Conservation (phyloP, 495 filamentous ascomycete species). For the Tuber magnatum region DNA sequence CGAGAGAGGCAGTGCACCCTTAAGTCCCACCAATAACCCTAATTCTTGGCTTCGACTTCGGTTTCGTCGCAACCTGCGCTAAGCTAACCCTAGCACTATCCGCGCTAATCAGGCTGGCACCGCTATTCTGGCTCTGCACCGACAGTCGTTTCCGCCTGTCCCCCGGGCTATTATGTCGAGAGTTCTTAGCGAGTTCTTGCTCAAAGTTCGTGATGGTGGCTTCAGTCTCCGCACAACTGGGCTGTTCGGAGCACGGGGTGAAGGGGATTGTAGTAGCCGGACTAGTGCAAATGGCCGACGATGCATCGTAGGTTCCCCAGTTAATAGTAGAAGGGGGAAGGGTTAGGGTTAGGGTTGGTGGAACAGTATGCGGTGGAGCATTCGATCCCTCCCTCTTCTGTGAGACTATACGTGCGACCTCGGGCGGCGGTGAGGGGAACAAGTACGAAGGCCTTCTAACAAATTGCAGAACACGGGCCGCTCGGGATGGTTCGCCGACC, state of each 20-base stretch:
- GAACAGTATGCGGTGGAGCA: not conserved
- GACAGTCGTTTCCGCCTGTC: constrained; percentile 22
- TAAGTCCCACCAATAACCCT: constrained; percentile 18
- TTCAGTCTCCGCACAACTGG: constrained; percentile 19
- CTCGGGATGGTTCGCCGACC: constrained; percentile 10
- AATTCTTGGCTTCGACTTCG: constrained; percentile 28
- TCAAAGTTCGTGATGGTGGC: not conserved
- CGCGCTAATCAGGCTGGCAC: constrained; percentile 25
- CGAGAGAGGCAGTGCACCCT: not conserved
- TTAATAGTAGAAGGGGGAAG: constrained; percentile 21
- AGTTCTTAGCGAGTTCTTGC: not conserved
- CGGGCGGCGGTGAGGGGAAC: constrained; percentile 14
- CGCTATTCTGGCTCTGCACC: constrained; percentile 22
- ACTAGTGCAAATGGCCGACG: constrained; percentile 9
- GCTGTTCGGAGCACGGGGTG: constrained; percentile 23
- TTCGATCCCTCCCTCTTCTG: not conserved
- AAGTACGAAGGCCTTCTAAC: constrained; percentile 28
- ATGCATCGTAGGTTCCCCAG: constrained; percentile 23
- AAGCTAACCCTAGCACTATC: constrained; percentile 31
- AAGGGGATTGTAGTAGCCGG: constrained; percentile 19
- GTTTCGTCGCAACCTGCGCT: constrained; percentile 31
- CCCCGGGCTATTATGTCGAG: not conserved
- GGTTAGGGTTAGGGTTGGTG: constrained; percentile 28
- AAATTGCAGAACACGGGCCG: constrained; percentile 21
- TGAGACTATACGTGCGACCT: not conserved